Evolutionary conservation across 2,329 filamentous ascomycete species (phyloP), one percentile per base, ranked within the genome.

Genomic region (Calonectria honghensis): DNA sequence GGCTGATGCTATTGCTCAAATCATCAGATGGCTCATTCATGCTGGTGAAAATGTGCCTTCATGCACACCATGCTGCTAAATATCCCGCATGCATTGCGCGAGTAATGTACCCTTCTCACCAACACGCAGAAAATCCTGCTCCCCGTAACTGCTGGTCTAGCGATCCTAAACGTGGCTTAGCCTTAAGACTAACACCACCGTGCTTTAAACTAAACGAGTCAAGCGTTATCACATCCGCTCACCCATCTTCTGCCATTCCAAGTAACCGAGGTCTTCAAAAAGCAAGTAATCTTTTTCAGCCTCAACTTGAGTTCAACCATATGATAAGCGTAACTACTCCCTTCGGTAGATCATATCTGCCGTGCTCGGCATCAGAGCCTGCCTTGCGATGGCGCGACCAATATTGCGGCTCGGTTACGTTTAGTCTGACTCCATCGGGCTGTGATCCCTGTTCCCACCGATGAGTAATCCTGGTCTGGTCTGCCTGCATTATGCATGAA

Each of bases 171-270:
- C 57, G 57, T 29, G 57, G 57, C 57, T 63, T 63, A 63, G 57
- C 37, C 35, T 41, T 1, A 10, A 41, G 57, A 41, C 57, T 63
- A 63, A 63, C 24, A 63, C 9, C 57, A 63, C 57, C 57, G 57
- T 63, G 57, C 57, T 63, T 63, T 63, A 63, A 41, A 63, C 57
- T 63, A 63, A 63, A 63, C 57, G 57, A 63, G 57, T 63, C 57
- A 63, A 63, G 57, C 57, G 57, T 37, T 63, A 63, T 41, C 57
- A 63, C 57, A 41, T 63, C 57, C 57, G 57, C 57, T 63, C 57
- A 63, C 57, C 57, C 57, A 63, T 63, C 24, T 39, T 63, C 18
- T 32, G 35, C 7, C 24, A 63, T 31, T 41, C 6, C 14, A 24
- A 63, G 57, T 63, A 63, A 63, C 57, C 57, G 57, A 63, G 57